Evolutionary conservation across 352 stramenopile species (phyloP), one percentile per base, ranked within the genome.

Genomic region (Phytophthora megakarya): DNA sequence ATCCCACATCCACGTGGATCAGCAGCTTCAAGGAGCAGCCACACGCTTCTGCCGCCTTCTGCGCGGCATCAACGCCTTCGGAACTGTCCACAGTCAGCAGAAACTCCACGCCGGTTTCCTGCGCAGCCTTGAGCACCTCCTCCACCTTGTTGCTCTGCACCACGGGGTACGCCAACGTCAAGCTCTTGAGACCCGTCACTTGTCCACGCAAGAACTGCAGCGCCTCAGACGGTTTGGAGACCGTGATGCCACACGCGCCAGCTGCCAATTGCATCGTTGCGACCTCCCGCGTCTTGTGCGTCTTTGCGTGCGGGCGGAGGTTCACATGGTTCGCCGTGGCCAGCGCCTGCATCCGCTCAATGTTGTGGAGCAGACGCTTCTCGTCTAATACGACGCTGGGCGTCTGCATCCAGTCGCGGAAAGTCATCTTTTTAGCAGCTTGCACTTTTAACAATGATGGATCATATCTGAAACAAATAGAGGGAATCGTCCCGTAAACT

Each of bases 271-370:
- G 81, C 57, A 84, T 64, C 26, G 59, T 32, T 30, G 84, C 72
- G 63, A 90, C 83, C 63, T 93, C 84, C 13, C 80, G 61, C 21
- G 76, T 90, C 69, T 93, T 93, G 81, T 93, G 84, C 50, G 81
- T 90, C 73, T 92, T 92, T 40, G 69, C 68, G 46, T 93, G 84
- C 26, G 84, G 84, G 2, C 84, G 84, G 35, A 93, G 68, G 33
- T 78, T 67, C 44, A 93, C 81, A 42, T 64, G 9, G 32, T 90
- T 61, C 21, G 30, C 38, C 13, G 46, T 66, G 9, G 84, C 81
- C 23, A 88, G 53, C 52, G 67, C 57, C 65, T 92, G 84, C 84
- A 92, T 92, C 51, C 71, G 69, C 26, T 84, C 57, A 28, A 92
- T 75, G 49, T 93, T 93, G 66, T 53, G 75, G n/a, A 48, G 65